These are phyloP conservation scores for Pichia norvegensis DNA, from an alignment of 1,139 yeast genomes.

Conservation along the genomic window DNA sequence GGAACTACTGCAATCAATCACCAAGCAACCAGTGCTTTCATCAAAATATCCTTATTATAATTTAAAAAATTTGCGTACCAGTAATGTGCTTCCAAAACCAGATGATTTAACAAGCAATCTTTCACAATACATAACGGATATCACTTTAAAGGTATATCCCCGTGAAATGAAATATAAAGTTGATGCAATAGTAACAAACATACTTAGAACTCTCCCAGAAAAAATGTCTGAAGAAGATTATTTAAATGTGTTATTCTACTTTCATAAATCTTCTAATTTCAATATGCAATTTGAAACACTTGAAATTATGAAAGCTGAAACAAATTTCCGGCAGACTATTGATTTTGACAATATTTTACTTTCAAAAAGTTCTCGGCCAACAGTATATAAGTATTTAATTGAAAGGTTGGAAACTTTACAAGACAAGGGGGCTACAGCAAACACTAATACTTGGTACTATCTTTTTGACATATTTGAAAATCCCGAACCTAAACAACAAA, in stretches of 20 bases:
- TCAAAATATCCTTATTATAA: conserved; percentile 17
- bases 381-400: conserved; percentile 15
- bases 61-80: conserved; percentile 14
- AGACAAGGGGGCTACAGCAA: conserved; percentile 13
- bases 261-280: conserved; percentile 17
- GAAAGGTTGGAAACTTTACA: conserved; percentile 16
- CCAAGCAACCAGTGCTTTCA: conserved; percentile 16
- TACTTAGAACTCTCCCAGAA: conserved; percentile 14
- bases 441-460: conserved; percentile 24
- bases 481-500: conserved; percentile 14
- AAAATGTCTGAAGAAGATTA: conserved; percentile 17
- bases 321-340: conserved; percentile 19
- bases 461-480: conserved; percentile 17
- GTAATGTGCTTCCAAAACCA: conserved; percentile 17
- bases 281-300: conserved; percentile 13
- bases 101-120: conserved; percentile 7
- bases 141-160: conserved; percentile 17
- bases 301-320: conserved; percentile 17
- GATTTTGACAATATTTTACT: conserved; percentile 24
- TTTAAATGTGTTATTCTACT: conserved; percentile 15
- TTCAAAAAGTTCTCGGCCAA: conserved; percentile 12
- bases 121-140: conserved; percentile 14
- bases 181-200: conserved; percentile 8
- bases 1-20: conserved; percentile 15
- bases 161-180: conserved; percentile 6